A percentile compares a stretch with the other conserved stretches of the same genome.
These are phyloP conservation scores for Plenodomus biglobosus DNA, from an alignment of 2,329 filamentous ascomycete genomes.

Conservation along the genomic window DNA sequence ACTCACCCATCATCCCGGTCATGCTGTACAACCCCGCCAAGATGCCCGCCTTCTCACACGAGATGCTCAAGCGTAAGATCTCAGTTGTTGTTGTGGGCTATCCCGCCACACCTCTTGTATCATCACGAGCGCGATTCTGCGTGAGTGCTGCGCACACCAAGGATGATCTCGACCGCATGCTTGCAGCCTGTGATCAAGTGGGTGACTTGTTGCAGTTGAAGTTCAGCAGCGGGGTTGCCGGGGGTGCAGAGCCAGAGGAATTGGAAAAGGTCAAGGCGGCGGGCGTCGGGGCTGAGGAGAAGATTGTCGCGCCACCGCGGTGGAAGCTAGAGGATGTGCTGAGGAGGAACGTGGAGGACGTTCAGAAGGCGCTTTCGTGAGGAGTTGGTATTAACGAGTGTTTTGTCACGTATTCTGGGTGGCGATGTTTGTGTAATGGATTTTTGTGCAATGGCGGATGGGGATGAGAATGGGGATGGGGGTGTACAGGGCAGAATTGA, in stretches of 20 bases:
- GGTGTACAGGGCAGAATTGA: too few relatives aligned
- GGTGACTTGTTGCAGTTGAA: constrained; percentile 92
- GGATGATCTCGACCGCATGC: constrained; percentile 88
- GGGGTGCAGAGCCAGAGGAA: constrained; percentile 76
- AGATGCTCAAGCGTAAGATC: constrained; percentile 98
- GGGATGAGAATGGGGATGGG: neutral
- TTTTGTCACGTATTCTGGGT: too few relatives aligned
- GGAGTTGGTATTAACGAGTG: too few relatives aligned
- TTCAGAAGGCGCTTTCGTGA: constrained; percentile 51
- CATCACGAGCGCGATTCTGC: constrained; percentile 92
- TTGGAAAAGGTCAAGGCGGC: constrained; percentile 64
- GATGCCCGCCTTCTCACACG: constrained; percentile 96
- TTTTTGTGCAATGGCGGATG: too few relatives aligned
- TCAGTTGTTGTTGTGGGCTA: constrained; percentile 97
- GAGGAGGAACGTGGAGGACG: constrained; percentile 71
- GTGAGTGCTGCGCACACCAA: constrained; percentile 96
- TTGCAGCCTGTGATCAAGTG: constrained; percentile 88
- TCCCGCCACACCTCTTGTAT: constrained; percentile 92
- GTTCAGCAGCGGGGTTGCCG: constrained; percentile 93
- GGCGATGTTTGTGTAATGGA: too few relatives aligned
- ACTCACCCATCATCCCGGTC: constrained; percentile 93
- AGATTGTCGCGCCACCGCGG: constrained; percentile 65
- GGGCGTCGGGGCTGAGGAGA: constrained; percentile 48
- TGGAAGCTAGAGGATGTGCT: constrained; percentile 79
- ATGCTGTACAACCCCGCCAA: constrained; percentile 98